Conservation (phyloP, 169 alveolate genomes). For the Eimeria necatrix region DNA sequence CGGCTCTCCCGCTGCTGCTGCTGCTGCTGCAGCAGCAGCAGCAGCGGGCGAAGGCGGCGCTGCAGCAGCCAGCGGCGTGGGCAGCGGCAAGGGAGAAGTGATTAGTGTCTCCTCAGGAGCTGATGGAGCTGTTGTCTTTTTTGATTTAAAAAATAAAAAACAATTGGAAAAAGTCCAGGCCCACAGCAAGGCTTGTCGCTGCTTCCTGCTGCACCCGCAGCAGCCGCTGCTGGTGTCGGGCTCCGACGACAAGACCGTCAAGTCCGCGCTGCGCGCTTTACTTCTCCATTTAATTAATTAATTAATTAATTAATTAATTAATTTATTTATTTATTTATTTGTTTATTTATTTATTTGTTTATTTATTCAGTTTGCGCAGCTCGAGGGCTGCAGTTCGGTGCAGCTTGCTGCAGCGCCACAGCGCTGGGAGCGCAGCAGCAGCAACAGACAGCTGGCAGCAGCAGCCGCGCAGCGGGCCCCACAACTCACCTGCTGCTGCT, state of each 20-base stretch:
- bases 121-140: conserved; percentile 88
- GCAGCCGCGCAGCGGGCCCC: neutral
- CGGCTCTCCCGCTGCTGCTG: neutral
- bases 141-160: conserved; percentile 84
- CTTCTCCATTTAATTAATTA: too few species aligned
- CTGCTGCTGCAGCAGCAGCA: too few species aligned
- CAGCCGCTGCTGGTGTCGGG: conserved; percentile 80
- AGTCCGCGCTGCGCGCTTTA: conserved; percentile 63
- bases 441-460: neutral
- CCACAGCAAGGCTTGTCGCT: conserved; percentile 82
- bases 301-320: too few species aligned
- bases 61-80: neutral
- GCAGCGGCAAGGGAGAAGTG: neutral
- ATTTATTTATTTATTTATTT: too few species aligned
- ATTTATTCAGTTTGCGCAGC: too few species aligned
- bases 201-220: conserved; percentile 60
- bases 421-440: neutral
- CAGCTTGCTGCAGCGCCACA: neutral
- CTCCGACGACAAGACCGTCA: conserved; percentile 89
- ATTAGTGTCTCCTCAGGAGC: conserved; percentile 90
- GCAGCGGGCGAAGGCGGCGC: neutral
- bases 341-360: too few species aligned
- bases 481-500: neutral
- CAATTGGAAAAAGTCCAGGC: conserved; percentile 70
- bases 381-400: too few species aligned